phyloP scores from a whole-genome alignment of 345 rosid species.

The Euphorbia lathyris region DNA sequence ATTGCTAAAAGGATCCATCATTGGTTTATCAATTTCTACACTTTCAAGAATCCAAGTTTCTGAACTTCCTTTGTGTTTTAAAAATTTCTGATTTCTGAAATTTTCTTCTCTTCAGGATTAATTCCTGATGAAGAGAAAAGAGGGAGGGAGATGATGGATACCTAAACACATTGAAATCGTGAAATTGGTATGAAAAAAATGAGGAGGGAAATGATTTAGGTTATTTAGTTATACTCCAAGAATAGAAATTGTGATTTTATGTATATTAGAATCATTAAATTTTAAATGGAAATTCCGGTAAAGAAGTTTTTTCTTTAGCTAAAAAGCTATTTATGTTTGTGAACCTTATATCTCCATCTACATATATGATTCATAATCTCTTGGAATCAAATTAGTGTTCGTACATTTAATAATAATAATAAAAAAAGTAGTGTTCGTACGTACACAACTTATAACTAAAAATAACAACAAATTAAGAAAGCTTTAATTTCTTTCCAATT shows the following conservation, averaged over 20 bases:
- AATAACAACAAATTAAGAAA: too few species aligned
- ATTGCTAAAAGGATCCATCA: constrained; percentile 35
- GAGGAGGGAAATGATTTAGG: constrained; percentile 1
- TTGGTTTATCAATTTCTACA: constrained; percentile 43
- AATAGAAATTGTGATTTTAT: background rate
- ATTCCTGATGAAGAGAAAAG: background rate
- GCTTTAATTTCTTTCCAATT: too few species aligned
- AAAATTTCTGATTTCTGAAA: background rate
- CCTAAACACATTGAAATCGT: background rate
- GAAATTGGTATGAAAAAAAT: background rate
- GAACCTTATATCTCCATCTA: constrained; percentile 1
- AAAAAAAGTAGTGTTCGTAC: too few species aligned
- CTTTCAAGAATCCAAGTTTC: constrained; percentile 62
- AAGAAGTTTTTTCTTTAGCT: background rate
- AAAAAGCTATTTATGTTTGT: constrained; percentile 3
- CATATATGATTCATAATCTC: background rate
- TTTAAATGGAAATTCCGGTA: background rate
- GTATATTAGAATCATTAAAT: background rate
- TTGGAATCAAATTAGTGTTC: too few species aligned
- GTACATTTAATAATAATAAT: too few species aligned
- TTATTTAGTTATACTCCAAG: constrained; percentile 9
- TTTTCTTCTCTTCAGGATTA: background rate
- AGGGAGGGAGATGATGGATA: background rate
- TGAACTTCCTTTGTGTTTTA: constrained; percentile 14
- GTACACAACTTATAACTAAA: too few species aligned